Evolutionary conservation across 2,329 filamentous ascomycete species (phyloP).

Genomic region (Geoglossum cookeanum): DNA sequence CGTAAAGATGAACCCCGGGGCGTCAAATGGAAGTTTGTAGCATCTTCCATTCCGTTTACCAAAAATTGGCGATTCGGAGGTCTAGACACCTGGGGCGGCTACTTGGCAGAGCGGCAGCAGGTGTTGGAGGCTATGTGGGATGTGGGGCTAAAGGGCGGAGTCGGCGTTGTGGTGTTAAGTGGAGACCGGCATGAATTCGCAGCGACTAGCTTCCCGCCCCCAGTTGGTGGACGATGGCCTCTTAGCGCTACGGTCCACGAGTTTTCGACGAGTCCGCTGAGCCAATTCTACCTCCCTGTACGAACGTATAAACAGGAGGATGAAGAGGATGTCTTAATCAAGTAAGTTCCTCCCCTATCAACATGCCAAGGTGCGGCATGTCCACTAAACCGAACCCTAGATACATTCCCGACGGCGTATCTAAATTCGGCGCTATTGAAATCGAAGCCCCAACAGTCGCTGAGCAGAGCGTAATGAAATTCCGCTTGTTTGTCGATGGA

Average conservation of each 20-base stretch:
- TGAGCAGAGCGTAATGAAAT: slow-evolving; percentile 50
- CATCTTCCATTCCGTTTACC: slow-evolving; percentile 83
- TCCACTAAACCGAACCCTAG: slow-evolving; percentile 19
- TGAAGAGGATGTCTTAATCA: slow-evolving; percentile 62
- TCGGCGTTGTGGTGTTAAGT: slow-evolving; percentile 66
- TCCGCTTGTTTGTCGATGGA: slow-evolving; percentile 68
- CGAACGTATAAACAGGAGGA: slow-evolving; percentile 69
- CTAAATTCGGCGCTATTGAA: slow-evolving; percentile 70
- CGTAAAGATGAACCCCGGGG: slow-evolving; percentile 50
- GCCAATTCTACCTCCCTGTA: slow-evolving; percentile 81
- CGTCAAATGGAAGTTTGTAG: slow-evolving; percentile 83
- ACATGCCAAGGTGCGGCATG: not conserved
- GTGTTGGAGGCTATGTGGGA: slow-evolving; percentile 90
- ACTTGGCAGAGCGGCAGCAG: slow-evolving; percentile 56
- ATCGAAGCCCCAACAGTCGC: slow-evolving; percentile 48
- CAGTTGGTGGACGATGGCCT: slow-evolving; percentile 43
- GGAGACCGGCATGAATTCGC: slow-evolving; percentile 96
- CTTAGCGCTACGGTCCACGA: slow-evolving; percentile 56
- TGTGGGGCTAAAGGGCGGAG: slow-evolving; percentile 42
- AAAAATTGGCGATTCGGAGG: slow-evolving; percentile 91
- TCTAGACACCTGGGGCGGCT: slow-evolving; percentile 87
- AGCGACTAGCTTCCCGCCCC: slow-evolving; percentile 57
- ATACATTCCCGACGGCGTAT: slow-evolving; percentile 68
- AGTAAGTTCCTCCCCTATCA: slow-evolving; percentile 35
- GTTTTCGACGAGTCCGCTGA: slow-evolving; percentile 78